Conservation (phyloP, 495 filamentous ascomycete genomes). For the Aspergillus conjunctus region DNA sequence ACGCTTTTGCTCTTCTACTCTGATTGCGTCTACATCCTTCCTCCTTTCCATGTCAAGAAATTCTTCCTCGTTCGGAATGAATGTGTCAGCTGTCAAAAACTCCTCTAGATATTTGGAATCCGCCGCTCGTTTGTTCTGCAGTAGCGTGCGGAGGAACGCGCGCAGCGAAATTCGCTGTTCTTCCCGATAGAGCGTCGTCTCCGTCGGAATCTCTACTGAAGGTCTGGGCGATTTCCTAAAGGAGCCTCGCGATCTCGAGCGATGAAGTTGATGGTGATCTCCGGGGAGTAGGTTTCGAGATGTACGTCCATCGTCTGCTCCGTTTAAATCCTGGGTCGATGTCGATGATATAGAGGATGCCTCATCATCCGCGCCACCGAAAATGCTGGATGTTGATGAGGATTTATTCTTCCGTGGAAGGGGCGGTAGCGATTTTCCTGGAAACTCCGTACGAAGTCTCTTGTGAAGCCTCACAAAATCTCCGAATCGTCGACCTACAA, state of each 20-base stretch:
- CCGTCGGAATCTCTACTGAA: conserved; percentile 48
- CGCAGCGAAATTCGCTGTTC: conserved; percentile 89
- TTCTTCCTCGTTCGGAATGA: conserved; percentile 79
- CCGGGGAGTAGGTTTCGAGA: conserved; percentile 31
- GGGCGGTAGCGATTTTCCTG: conserved; percentile 85
- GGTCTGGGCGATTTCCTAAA: conserved; percentile 50
- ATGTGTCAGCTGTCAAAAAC: conserved; percentile 72
- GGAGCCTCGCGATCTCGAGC: conserved; percentile 44
- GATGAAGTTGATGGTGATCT: conserved; percentile 27
- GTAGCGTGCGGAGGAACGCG: conserved; percentile 79
- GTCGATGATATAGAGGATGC: conserved; percentile 76
- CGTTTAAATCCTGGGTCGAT: conserved; percentile 59
- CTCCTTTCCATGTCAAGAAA: conserved; percentile 72
- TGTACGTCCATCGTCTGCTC: conserved; percentile 39
- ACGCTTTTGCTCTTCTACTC: conserved; percentile 85
- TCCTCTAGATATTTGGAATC: conserved; percentile 77
- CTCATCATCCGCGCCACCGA: conserved; percentile 61
- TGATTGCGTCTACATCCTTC: conserved; percentile 81
- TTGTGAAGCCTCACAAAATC: conserved; percentile 83
- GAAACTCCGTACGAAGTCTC: conserved; percentile 78
- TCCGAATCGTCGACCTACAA: conserved; percentile 83
- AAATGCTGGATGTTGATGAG: conserved; percentile 60
- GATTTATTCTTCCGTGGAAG: conserved; percentile 89
- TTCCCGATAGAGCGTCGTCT: conserved; percentile 76
- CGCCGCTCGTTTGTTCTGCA: conserved; percentile 83